Base-by-base conservation (phyloP, 371 early-diverging fungal species). In the Mortierella polycephala region DNA sequence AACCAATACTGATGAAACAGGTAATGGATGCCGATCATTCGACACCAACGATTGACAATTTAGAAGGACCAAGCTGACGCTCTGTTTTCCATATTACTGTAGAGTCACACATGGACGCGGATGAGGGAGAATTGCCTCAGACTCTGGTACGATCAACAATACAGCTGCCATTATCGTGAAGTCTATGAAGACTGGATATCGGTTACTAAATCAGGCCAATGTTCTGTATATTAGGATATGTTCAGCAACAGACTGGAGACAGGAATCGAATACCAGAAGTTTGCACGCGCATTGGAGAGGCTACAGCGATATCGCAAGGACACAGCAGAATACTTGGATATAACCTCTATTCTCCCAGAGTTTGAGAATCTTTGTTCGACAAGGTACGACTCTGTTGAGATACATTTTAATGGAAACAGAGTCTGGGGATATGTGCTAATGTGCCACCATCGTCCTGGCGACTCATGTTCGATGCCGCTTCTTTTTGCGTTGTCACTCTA, bases 211-310 rank as follows among this genome's bases (percentile, higher is more conserved):
- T 1, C 30, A 30, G 30, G 30, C 30, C 30, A 30, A 30, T 30
- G 30, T 30, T 30, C 30, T 30, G 30, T 30, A 30, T 30, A 30
- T 30, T 30, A 49, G 16, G 53, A 60, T 39, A 57, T 62, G 7
- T 16, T 52, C 46, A 57, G 51, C 44, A 59, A 39, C 23, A 52
- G 47, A 49, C 60, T 57, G n/a, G 75, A 74, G 10, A 65, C 75
- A 44, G 75, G 75, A 60, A 57, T 74, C 40, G 77, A 76, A 45
- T 64, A 66, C 30, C 68, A 71, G 41, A 66, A 67, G 50, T 76
- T 67, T 57, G 77, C 77, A 5, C 57, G 68, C 11, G 60, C 60
- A 23, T 13, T 76, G 56, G 80, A 73, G 42, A 59, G 52, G 16
- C 61, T 69, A 12, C 58, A 65, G 46, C 47, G 61, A 8, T 55